Evolutionary conservation across 257 asterid species (phyloP), one percentile per base, ranked within the genome.

Genomic region (Nicotiana sylvestris): DNA sequence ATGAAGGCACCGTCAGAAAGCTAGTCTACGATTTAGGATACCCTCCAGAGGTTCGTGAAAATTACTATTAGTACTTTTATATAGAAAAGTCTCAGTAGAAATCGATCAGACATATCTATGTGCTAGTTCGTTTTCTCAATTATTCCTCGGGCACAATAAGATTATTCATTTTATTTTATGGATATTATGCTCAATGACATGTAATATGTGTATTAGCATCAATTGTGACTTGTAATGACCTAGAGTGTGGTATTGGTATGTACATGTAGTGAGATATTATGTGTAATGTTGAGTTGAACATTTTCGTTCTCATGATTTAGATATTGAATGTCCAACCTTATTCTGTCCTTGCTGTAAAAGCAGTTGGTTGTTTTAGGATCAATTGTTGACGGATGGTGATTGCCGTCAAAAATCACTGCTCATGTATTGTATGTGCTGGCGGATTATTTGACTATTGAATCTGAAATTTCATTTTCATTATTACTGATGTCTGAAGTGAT

Each of bases 1-100:
- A 94, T 84, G 93, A 86, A 83, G 98, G 99, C 91, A 92, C 98
- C 12, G 92, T 96, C 72, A 93, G 87, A 86, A 96, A 94, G 90
- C 95, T 94, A 84, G 98, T 94, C 82, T 84, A 90, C 84, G 93
- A 94, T 88, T 84, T 96, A 90, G 97, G 97, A 68, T 96, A 96
- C 84, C 98, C 98, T 83, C 32, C 84, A 5, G 97, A 96, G 98
- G 98, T 96, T 67, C n/a, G 86, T 87, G 79, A 78, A 69, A 5
- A 43, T 80, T 29, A 37, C 21, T 81, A 49, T 10, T 64, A 46
- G 11, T 65, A 62, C n/a, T 43, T 84, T 57, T 58, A 51, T 83
- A 29, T 30, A 32, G 18, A 61, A n/a, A 77, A 39, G 62, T 49
- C 62, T 13, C 32, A 25, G 25, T 49, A 15, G 27, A 27, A 74